Evolutionary conservation across 1,284 basidiomycete genomes (phyloP).

Genomic region (Microbotryum saponariae): DNA sequence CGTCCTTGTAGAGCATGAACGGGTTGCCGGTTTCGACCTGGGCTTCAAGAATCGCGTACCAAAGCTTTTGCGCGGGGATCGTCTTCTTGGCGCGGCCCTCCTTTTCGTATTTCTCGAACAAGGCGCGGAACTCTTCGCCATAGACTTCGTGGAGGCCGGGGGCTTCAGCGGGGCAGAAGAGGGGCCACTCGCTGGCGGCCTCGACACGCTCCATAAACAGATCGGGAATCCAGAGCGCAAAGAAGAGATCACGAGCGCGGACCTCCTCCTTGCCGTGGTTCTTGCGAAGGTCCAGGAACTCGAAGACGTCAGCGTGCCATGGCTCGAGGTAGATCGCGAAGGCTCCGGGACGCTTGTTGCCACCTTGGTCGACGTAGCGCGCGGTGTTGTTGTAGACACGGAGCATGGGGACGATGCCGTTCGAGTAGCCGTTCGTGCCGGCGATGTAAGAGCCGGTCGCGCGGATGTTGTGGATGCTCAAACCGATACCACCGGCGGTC

Average conservation of each 20-base stretch:
- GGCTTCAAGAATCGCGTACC: conserved; percentile 94
- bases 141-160: conserved; percentile 84
- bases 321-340: conserved; percentile 55
- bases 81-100: conserved; percentile 82
- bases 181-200: conserved; percentile 78
- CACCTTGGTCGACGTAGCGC: conserved; percentile 98
- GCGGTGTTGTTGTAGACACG: conserved; percentile 97
- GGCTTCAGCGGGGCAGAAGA: conserved; percentile 97
- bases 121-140: conserved; percentile 80
- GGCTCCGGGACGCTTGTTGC: conserved; percentile 98
- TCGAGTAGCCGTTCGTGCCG: conserved; percentile 63
- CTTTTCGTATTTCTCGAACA: conserved; percentile 84
- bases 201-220: conserved; percentile 97
- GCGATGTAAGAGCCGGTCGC: conserved; percentile 68
- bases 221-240: conserved; percentile 94
- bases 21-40: conserved; percentile 98
- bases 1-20: conserved; percentile 92
- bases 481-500: conserved; percentile 94
- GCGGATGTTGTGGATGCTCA: conserved; percentile 94
- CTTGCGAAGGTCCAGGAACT: conserved; percentile 96
- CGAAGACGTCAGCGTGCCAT: conserved; percentile 85
- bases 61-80: conserved; percentile 93
- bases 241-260: conserved; percentile 95
- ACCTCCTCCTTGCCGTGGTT: conserved; percentile 99
- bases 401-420: conserved; percentile 99